Base-by-base conservation (phyloP, 2,329 filamentous ascomycete genomes). In the Pseudopyricularia cyperi region DNA sequence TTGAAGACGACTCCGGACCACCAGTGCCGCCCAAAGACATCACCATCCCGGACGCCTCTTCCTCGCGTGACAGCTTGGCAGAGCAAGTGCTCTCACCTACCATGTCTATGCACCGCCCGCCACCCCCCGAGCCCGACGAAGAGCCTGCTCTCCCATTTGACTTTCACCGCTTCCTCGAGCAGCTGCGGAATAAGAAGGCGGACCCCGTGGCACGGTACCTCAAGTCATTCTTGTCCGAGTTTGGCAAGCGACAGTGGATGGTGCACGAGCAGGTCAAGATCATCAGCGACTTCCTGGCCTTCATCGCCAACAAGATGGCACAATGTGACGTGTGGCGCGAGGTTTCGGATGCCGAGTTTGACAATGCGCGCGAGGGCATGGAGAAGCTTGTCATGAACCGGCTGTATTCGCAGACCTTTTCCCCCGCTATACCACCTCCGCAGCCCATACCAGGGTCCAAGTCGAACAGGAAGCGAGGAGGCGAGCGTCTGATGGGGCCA, bases 201-300 rank as follows among this genome's bases (percentile, higher is more conserved):
- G 94, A 98, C 61, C 93, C 94, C 1, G 91, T 98, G 2, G 94
- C 94, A 5, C 86, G 91, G 57, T 98, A 96, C 63, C 75, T 98
- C 46, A 87, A 94, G 57, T 97, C 93, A 0, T 98, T 98, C 61
- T 71, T 98, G 30, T 82, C 82, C 48, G 94, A 98, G 66, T 98
- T 98, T 68, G 88, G 83, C 34, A 98, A 97, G 71, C 88, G 90
- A 59, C 93, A 97, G 67, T 98, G 93, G 93, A 95, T 95, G 87
- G 93, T 96, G 7, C 93, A 98, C 65, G 93, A 98, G 69, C 93
- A 98, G 66, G 93, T 97, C 64, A 98, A 98, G 70, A 97, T 98
- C 56, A 95, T 98, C 55, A 82, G 88, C 58, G 94, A 98, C 65
- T 98, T 98, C 59, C 73, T 98, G 48, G 83, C 89, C 46, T 98